Base-by-base conservation (phyloP, 164 flowering plant genomes). In the Dillenia suffruticosa region DNA sequence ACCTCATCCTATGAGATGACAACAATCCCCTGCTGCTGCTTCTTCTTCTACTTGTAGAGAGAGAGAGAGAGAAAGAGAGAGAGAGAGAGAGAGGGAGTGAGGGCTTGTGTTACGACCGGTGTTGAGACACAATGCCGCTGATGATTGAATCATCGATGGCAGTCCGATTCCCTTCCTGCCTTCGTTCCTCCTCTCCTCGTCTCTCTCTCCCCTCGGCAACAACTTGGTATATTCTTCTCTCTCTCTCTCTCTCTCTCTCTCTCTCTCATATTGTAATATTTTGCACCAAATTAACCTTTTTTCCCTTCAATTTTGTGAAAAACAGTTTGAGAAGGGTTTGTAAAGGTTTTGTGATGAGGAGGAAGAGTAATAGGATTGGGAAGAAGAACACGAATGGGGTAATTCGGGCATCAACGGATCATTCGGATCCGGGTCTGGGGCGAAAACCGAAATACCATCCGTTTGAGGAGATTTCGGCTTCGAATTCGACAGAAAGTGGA, bases 381-480 rank as follows among this genome's bases (percentile, higher is more conserved):
- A 26, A 26, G 32, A 26, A 26, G 32, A 26, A 26, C 32, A 26
- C 3, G 32, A 26, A 26, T 5, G 32, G 3, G 32, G 32, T 26
- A 54, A 53, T 76, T 68, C 81, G 67, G 60, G 92, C 86, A 8
- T 62, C 71, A 12, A 76, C 72, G 0, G 80, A 72, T 63, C 54
- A 59, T 63, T 70, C 80, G 50, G 77, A 81, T 10, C 77, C 88
- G 14, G 77, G 62, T 24, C 44, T 59, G 45, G 81, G 82, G 63
- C 70, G 47, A 49, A 84, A 78, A 74, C 63, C 79, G 10, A 57
- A 64, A 45, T 87, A 87, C 64, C 97, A 92, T 71, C 97, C 94
- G 9, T 87, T 62, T 70, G 97, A 92, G 68, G 96, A 86, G 17
- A 78, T 87, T 69, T 70, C 63, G 9, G 79, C 76, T 15, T 58